A percentile compares a stretch with the other conserved stretches of the same genome.
Evolutionary conservation across 495 filamentous ascomycete genomes (phyloP).

Genomic region (Neurospora sp.): DNA sequence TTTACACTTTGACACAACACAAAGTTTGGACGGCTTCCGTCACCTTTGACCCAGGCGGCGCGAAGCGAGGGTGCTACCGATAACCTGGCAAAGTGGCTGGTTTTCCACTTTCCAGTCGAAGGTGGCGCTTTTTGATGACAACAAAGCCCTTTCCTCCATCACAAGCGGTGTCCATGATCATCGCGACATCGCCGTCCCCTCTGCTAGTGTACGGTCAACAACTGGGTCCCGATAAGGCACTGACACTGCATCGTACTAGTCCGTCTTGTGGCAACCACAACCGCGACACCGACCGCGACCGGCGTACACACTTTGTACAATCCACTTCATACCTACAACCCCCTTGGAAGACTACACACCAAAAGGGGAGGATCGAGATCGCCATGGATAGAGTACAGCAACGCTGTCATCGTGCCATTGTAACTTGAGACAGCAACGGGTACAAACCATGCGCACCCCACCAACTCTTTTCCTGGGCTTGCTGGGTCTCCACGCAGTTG

Average conservation of each 20-base stretch:
- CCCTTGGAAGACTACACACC: conserved; percentile 1
- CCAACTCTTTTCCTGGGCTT: conserved; percentile 12
- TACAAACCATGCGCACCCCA: conserved; percentile 13
- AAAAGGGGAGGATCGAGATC: background rate
- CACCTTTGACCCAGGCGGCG: background rate
- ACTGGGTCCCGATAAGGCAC: background rate
- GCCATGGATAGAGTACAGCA: conserved; percentile 17
- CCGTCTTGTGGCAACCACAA: background rate
- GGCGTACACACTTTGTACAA: background rate
- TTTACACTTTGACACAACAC: background rate
- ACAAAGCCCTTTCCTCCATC: background rate
- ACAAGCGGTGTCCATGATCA: background rate
- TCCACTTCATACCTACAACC: background rate
- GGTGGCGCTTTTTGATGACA: background rate
- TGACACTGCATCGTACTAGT: background rate
- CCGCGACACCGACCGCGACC: background rate
- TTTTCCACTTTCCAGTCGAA: background rate
- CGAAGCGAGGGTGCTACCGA: background rate
- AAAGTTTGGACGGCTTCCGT: background rate
- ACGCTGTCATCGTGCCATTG: background rate
- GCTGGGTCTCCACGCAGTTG: conserved; percentile 15
- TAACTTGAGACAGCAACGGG: conserved; percentile 9
- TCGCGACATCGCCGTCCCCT: background rate
- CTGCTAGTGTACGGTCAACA: background rate
- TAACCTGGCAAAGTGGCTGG: background rate